These are phyloP conservation scores for Sugiyamaella neomexicana DNA, from an alignment of 1,139 yeast genomes.

Conservation along the genomic window DNA sequence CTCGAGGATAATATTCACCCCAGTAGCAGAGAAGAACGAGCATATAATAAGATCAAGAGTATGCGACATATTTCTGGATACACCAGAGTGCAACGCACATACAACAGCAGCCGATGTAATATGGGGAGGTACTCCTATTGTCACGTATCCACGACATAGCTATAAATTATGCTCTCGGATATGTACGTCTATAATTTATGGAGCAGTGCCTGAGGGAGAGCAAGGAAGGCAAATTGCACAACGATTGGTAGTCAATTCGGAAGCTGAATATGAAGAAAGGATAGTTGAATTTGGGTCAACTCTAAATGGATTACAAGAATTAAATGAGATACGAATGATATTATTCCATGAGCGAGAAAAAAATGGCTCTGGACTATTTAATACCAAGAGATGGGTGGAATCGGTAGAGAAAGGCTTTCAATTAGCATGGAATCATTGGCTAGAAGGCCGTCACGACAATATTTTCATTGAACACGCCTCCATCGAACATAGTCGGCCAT, in stretches of 20 bases:
- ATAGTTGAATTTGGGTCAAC: conserved; percentile 31
- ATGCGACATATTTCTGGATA: conserved; percentile 40
- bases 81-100: conserved; percentile 43
- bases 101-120: conserved; percentile 43
- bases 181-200: conserved; percentile 36
- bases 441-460: conserved; percentile 22
- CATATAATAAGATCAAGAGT: conserved; percentile 39
- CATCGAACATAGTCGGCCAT: not conserved
- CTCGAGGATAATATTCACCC: conserved; percentile 37
- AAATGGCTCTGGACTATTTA: conserved; percentile 32
- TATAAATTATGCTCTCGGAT: conserved; percentile 41
- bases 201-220: conserved; percentile 30
- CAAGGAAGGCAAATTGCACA: conserved; percentile 26
- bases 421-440: conserved; percentile 39
- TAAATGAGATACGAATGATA: conserved; percentile 30
- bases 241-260: conserved; percentile 32
- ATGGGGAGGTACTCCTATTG: conserved; percentile 41
- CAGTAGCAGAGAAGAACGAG: conserved; percentile 39
- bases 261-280: conserved; percentile 35
- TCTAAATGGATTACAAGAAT: conserved; percentile 26
- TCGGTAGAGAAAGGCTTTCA: conserved; percentile 35
- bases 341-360: conserved; percentile 33
- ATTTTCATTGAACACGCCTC: conserved; percentile 11
- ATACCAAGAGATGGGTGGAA: conserved; percentile 37
- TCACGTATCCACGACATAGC: conserved; percentile 37